These are phyloP conservation scores for Coemansia sp. DNA, from an alignment of 192 early-diverging fungal genomes.

Conservation along the genomic window DNA sequence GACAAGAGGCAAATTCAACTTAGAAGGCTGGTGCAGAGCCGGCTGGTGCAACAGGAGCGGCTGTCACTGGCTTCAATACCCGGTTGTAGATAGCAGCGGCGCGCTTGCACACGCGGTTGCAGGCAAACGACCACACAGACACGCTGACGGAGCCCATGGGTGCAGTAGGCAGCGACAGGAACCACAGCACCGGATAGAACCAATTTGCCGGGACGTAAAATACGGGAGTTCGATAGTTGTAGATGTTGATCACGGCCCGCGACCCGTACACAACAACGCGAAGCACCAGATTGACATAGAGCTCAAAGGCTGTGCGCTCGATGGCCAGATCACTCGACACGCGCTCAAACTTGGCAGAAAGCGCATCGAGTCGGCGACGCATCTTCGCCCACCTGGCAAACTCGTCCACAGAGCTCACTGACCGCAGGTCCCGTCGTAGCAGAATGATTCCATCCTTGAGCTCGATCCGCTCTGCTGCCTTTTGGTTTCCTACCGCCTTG, in stretches of 20 bases:
- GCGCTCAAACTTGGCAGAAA: constrained; percentile 67
- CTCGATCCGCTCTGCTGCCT: constrained; percentile 53
- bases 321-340: constrained; percentile 60
- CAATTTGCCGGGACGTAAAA: constrained; percentile 75
- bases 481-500: constrained; percentile 31
- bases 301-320: constrained; percentile 70
- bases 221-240: constrained; percentile 66
- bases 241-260: constrained; percentile 62
- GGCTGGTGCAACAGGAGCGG: not conserved
- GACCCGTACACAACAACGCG: constrained; percentile 63
- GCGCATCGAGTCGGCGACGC: constrained; percentile 73
- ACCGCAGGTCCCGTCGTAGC: constrained; percentile 62
- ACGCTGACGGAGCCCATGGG: constrained; percentile 78
- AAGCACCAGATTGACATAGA: constrained; percentile 71
- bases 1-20: not conserved
- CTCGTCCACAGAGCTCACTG: constrained; percentile 79
- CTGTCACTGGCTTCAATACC: constrained; percentile 16
- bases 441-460: constrained; percentile 62
- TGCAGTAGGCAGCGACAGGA: constrained; percentile 70
- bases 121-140: constrained; percentile 72
- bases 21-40: not conserved
- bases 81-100: constrained; percentile 29
- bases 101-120: constrained; percentile 60
- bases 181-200: constrained; percentile 71
- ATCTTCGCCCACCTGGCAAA: constrained; percentile 93